A percentile compares a stretch with the other conserved stretches of the same genome.
Conservation (phyloP, 306 rosid species). For the Prunus davidiana region DNA sequence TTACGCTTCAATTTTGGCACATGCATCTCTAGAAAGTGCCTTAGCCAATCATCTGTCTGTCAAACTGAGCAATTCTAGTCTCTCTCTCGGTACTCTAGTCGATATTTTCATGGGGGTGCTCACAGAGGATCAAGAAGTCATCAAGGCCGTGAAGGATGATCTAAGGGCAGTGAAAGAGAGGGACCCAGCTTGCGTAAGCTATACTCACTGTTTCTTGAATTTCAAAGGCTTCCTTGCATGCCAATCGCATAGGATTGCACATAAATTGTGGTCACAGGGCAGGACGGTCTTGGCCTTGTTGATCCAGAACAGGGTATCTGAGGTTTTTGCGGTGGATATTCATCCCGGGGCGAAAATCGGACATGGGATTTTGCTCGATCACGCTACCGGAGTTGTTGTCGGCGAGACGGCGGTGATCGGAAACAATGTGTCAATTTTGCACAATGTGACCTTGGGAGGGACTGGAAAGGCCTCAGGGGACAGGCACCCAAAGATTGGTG, state of each 20-base stretch:
- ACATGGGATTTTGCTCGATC: constrained; percentile 72
- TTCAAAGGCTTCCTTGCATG: constrained; percentile 83
- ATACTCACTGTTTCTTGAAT: constrained; percentile 65
- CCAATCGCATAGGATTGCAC: constrained; percentile 76
- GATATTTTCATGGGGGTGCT: constrained; percentile 51
- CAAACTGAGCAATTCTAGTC: constrained; percentile 48
- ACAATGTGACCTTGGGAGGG: constrained; percentile 90
- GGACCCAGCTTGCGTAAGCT: constrained; percentile 84
- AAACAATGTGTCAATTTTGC: constrained; percentile 80
- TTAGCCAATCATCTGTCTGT: constrained; percentile 55
- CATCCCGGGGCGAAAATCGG: constrained; percentile 90
- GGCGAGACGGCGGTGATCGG: constrained; percentile 96
- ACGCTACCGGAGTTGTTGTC: constrained; percentile 86
- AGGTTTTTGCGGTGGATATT: constrained; percentile 73
- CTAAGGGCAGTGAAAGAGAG: constrained; percentile 68
- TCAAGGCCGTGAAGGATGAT: constrained; percentile 42
- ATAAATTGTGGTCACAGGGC: constrained; percentile 59
- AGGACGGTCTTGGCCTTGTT: constrained; percentile 53
- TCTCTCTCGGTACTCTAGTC: constrained; percentile 41
- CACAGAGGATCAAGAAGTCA: constrained; percentile 30
- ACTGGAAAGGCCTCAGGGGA: constrained; percentile 78
- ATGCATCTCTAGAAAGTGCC: constrained; percentile 51
- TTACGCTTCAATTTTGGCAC: constrained; percentile 45
- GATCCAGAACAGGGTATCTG: constrained; percentile 82
- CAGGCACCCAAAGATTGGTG: constrained; percentile 89